Percentiles rank a stretch among this genome's conserved stretches.
These are phyloP conservation scores for Magnusiomyces fungicola DNA, from an alignment of 1,139 yeast species.

Conservation along the genomic window DNA sequence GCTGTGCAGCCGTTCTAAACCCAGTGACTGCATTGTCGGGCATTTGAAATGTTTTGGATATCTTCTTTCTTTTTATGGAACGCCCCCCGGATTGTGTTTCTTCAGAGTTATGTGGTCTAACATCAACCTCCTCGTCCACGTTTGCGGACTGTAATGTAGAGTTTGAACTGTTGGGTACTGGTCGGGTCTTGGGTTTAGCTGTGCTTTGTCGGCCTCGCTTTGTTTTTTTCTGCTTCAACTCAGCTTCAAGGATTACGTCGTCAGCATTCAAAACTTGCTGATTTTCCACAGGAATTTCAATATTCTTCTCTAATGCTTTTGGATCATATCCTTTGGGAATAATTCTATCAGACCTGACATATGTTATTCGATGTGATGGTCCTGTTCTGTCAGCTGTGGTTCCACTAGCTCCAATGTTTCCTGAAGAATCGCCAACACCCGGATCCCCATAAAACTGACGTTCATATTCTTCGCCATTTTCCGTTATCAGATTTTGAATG, in stretches of 20 bases:
- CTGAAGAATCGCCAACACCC: neutral
- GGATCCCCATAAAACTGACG: neutral
- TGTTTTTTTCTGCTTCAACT: conserved; percentile 14
- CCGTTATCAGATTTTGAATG: conserved; percentile 56
- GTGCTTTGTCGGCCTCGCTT: no score
- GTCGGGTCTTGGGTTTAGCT: no score
- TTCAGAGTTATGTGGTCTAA: no score
- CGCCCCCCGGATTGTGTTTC: conserved; percentile 29
- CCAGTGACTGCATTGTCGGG: conserved; percentile 75
- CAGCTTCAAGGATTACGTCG: conserved; percentile 54
- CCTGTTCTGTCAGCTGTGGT: neutral
- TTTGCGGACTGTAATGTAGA: no score
- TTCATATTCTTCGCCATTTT: conserved; percentile 12
- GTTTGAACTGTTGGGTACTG: no score
- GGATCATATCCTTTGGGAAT: conserved; percentile 55
- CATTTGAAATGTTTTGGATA: conserved; percentile 48
- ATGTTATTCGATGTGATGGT: neutral
- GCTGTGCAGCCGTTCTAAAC: conserved; percentile 45
- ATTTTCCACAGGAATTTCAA: conserved; percentile 68
- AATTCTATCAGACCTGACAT: conserved; percentile 43
- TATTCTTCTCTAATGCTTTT: conserved; percentile 44
- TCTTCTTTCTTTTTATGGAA: conserved; percentile 1
- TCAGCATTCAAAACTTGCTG: conserved; percentile 45
- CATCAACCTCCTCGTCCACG: no score
- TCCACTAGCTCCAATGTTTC: neutral